A percentile compares a stretch with the other conserved stretches of the same genome.
Evolutionary conservation across 192 early-diverging fungal species (phyloP).

Genomic region (Coemansia sp.): DNA sequence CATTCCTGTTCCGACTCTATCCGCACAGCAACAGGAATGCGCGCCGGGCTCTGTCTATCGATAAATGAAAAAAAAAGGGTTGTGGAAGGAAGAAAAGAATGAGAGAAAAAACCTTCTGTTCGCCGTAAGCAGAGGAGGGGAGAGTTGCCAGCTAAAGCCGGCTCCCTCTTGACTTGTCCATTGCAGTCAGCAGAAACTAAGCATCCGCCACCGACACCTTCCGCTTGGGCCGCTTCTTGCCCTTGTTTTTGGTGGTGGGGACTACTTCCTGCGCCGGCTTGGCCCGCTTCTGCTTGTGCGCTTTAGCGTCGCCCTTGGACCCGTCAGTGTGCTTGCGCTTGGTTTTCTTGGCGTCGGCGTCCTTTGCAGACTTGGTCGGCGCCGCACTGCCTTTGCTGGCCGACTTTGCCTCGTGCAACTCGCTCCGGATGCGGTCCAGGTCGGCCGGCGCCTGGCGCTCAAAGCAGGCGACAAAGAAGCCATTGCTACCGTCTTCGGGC

Average conservation of each 20-base stretch:
- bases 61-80: not conserved
- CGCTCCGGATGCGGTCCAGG: slow-evolving; percentile 4
- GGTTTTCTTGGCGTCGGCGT: not conserved
- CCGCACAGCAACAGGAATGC: not conserved
- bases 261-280: not conserved
- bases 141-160: too few species aligned
- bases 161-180: too few species aligned
- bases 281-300: not conserved
- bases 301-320: not conserved
- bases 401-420: slow-evolving; percentile 9
- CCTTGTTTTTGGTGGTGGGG: slow-evolving; percentile 4
- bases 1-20: slow-evolving; percentile 58
- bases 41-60: not conserved
- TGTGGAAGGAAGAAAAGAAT: too few species aligned
- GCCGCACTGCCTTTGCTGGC: not conserved
- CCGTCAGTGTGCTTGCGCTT: not conserved
- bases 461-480: slow-evolving; percentile 97
- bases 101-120: too few species aligned
- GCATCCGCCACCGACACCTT: slow-evolving; percentile 2
- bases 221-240: slow-evolving; percentile 29
- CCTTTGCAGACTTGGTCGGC: not conserved
- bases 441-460: slow-evolving; percentile 37
- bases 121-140: too few species aligned
- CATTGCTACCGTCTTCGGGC: slow-evolving; percentile 84
- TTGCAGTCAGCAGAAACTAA: too few species aligned